A percentile compares a stretch with the other conserved stretches of the same genome.
Conservation (phyloP, 768 basidiomycete genomes). For the Lactarius trivialis region DNA sequence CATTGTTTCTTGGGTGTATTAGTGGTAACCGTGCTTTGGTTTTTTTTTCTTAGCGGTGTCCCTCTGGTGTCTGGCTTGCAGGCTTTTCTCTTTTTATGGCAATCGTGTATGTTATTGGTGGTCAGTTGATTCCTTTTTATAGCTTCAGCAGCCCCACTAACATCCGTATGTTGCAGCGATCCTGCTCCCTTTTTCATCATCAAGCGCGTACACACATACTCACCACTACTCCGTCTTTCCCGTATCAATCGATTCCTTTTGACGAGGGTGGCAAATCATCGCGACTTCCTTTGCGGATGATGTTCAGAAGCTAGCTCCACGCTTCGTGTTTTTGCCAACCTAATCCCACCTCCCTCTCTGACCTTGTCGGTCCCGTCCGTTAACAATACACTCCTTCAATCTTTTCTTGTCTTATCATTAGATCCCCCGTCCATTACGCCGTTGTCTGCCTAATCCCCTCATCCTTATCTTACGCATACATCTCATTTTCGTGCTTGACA, state of each 20-base stretch:
- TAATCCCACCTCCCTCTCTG: not conserved
- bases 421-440: slow-evolving; percentile 2
- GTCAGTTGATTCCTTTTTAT: slow-evolving; percentile 6
- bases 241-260: not conserved
- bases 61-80: slow-evolving; percentile 11
- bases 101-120: slow-evolving; percentile 21
- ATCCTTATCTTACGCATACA: not conserved
- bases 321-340: not conserved
- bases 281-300: not conserved
- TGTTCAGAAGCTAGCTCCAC: not conserved
- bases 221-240: slow-evolving; percentile 1
- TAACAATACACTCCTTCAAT: slow-evolving; percentile 3
- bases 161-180: not conserved
- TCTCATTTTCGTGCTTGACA: slow-evolving; percentile 15
- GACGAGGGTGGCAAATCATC: not conserved
- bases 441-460: slow-evolving; percentile 1
- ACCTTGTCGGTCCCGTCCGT: not conserved
- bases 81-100: slow-evolving; percentile 1
- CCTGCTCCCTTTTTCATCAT: slow-evolving; percentile 1
- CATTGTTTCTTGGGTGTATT: slow-evolving; percentile 20
- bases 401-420: slow-evolving; percentile 6
- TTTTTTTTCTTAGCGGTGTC: not conserved
- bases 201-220: slow-evolving; percentile 9
- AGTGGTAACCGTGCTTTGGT: slow-evolving; percentile 16
- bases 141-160: not conserved